Conservation (phyloP, 202 grass and related monocot species). For the Schoenoplectus triqueter region DNA sequence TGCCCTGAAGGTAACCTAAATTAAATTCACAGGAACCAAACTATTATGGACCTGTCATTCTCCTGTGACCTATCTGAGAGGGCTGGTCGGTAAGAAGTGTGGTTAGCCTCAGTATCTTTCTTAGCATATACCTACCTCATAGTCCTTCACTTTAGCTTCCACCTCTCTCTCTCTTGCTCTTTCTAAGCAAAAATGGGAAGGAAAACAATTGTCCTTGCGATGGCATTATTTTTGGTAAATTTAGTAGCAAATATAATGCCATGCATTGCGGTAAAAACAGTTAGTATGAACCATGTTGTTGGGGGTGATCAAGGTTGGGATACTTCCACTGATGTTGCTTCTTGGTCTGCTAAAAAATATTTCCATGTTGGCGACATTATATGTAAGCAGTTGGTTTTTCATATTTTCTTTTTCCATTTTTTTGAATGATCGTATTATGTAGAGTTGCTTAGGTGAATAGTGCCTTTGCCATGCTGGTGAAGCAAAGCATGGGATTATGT, state of each 20-base stretch:
- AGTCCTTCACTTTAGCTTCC: conserved; percentile 28
- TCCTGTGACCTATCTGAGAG: not conserved
- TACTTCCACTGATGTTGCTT: conserved; percentile 41
- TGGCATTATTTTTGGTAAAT: conserved; percentile 11
- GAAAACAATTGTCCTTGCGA: conserved; percentile 22
- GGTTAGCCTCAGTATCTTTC: conserved; percentile 1
- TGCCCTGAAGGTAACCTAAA: not conserved
- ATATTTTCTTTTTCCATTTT: not conserved
- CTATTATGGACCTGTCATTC: conserved; percentile 28
- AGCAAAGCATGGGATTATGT: not conserved
- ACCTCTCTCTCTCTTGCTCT: not conserved
- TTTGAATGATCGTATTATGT: not conserved
- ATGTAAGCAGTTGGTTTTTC: conserved; percentile 37
- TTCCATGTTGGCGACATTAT: conserved; percentile 45
- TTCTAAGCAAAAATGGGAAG: conserved; percentile 15
- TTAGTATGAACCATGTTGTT: conserved; percentile 48
- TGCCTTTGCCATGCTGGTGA: not conserved
- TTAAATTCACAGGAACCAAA: not conserved
- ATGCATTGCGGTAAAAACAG: conserved; percentile 17
- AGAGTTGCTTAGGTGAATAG: not conserved
- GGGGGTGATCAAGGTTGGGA: conserved; percentile 55
- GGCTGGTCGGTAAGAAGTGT: conserved; percentile 41
- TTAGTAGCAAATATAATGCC: conserved; percentile 3
- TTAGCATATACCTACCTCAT: conserved; percentile 26
- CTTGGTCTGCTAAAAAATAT: conserved; percentile 39